Evolutionary conservation across 306 rosid genomes (phyloP), one percentile per base, ranked within the genome.

Genomic region (Cicer pinnatifidum): DNA sequence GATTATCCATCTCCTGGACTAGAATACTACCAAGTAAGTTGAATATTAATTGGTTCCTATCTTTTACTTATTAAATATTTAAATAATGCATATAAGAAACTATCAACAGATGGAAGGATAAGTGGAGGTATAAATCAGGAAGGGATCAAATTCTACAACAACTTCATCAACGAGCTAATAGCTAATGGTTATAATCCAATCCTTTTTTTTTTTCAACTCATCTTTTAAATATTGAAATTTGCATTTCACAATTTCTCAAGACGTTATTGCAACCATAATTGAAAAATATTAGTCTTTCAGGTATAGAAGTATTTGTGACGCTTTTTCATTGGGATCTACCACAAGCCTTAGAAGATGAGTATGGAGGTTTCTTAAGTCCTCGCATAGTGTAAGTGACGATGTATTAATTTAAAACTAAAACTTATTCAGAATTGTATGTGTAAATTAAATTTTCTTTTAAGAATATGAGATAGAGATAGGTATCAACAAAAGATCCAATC

Each of bases 301-400:
- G 19, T 46, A 11, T 88, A 1, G 15, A 70, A 20, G 86, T 89
- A 16, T 90, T 52, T 83, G 87, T 78, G 33, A 90, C 97, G 7
- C 33, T 92, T 33, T 88, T 90, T 19, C 92, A 92, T 28, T 92
- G 90, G 91, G 96, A 92, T 72, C 77, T 81, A 75, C 94, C 98
- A 0, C 94, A 87, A 82, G 41, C 80, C 12, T 77, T 92, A 11
- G 89, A 90, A 69, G 89, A 88, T 0, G 82, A 86, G 57, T 92
- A 85, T 43, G 84, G 83, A 11, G 96, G 96, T 19, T 88, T 90
- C 75, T 68, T 84, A 43, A 86, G 88, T 6, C 71, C 75, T 10
- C 59, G 9, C 7, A 80, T 88, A 60, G 83, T 80, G 94, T 90
- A 58, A 87, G 93, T 76, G 2, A 38, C 67, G 10, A 38, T 3